Conservation (phyloP, 2,329 filamentous ascomycete genomes). For the Paecilomyces formosus region DNA sequence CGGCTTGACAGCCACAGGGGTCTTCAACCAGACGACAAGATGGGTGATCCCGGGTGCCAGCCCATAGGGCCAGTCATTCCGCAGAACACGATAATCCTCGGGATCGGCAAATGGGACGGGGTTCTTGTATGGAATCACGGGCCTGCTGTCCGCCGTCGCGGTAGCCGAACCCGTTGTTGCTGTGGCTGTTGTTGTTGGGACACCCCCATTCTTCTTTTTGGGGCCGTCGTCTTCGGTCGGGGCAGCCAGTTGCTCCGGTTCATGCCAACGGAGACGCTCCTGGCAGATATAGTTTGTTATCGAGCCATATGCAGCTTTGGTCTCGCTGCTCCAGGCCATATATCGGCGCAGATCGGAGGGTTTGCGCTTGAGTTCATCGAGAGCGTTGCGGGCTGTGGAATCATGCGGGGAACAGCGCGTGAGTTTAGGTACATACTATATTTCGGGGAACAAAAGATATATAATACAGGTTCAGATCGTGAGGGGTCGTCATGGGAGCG, state of each 20-base stretch:
- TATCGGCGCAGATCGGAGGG: slow-evolving; percentile 54
- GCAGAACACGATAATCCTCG: slow-evolving; percentile 49
- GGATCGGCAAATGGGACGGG: slow-evolving; percentile 46
- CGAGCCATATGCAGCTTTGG: slow-evolving; percentile 48
- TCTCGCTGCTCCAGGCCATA: slow-evolving; percentile 50
- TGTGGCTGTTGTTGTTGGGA: not conserved
- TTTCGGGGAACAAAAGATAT: not conserved
- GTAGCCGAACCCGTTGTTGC: slow-evolving; percentile 1
- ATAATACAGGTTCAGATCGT: not conserved
- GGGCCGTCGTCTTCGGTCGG: not conserved
- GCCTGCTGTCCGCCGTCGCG: slow-evolving; percentile 19
- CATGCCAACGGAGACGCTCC: slow-evolving; percentile 47
- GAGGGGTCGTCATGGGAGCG: not conserved
- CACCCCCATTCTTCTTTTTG: not conserved
- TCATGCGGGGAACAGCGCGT: not conserved
- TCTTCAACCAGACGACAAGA: slow-evolving; percentile 51
- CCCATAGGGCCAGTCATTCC: slow-evolving; percentile 60
- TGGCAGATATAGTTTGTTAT: slow-evolving; percentile 51
- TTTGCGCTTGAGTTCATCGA: slow-evolving; percentile 51
- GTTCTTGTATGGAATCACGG: slow-evolving; percentile 37
- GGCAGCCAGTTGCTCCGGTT: slow-evolving; percentile 9
- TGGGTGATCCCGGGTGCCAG: slow-evolving; percentile 48
- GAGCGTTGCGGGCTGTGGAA: slow-evolving; percentile 40
- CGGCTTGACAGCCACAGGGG: slow-evolving; percentile 39
- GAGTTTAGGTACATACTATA: not conserved